Evolutionary conservation across 2,329 filamentous ascomycete genomes (phyloP).

Genomic region (Fusarium longipes): DNA sequence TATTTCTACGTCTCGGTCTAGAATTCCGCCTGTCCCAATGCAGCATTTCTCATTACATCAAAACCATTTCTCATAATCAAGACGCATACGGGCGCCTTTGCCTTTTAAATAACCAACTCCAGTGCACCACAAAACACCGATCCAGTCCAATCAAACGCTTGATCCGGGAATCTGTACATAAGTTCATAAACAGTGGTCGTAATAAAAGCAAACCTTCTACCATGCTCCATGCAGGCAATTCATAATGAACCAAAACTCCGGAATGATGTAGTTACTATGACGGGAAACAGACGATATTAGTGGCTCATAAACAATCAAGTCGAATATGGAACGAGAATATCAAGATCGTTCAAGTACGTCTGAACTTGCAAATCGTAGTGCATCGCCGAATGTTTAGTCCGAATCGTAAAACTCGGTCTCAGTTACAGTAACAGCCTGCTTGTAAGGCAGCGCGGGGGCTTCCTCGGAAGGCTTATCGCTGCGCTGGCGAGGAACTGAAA

Average conservation of each 20-base stretch:
- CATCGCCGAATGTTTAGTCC: conserved; percentile 15
- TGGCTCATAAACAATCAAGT: conserved; percentile 6
- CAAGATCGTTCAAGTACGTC: background rate
- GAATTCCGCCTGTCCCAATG: background rate
- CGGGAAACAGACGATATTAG: background rate
- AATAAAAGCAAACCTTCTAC: conserved; percentile 7
- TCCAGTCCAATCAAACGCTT: conserved; percentile 18
- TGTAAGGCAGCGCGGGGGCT: conserved; percentile 32
- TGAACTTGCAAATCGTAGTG: background rate
- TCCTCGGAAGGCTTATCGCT: conserved; percentile 49
- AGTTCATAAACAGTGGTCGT: conserved; percentile 18
- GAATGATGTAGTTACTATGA: conserved; percentile 2
- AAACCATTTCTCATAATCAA: conserved; percentile 6
- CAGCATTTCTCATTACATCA: background rate
- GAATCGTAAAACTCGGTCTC: conserved; percentile 50
- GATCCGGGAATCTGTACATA: conserved; percentile 22
- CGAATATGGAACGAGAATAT: background rate
- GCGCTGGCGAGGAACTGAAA: conserved; percentile 58
- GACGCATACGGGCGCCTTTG: background rate
- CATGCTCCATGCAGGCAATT: conserved; percentile 2
- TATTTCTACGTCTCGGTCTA: conserved; percentile 20
- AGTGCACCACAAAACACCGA: conserved; percentile 4
- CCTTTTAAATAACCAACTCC: conserved; percentile 17
- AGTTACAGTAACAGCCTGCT: conserved; percentile 41
- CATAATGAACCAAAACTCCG: conserved; percentile 23